Evolutionary conservation across 2,329 filamentous ascomycete genomes (phyloP), one percentile per base, ranked within the genome.

Genomic region (Cordyceps fumosorosea): DNA sequence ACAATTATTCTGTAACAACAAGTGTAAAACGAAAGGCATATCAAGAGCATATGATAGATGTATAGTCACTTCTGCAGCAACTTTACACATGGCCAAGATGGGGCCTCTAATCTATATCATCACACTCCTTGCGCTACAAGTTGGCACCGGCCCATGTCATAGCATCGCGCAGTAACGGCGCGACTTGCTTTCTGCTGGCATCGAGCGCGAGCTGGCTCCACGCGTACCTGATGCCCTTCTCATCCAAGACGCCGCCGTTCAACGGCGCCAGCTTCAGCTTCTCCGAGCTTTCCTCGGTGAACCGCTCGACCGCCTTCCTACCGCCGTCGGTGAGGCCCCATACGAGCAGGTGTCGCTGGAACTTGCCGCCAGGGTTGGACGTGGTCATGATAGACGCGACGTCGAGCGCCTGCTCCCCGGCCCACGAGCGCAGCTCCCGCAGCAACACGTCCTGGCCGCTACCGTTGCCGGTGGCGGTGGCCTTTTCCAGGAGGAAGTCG

Each of bases 361-460:
- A 90, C 18, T 76, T 69, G 0, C 81, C 84, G 0, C 74, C 75
- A 0, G 79, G 76, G 24, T 80, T 77, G 22, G 79, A 84, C n/a
- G 84, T 84, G 1, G 89, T 91, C 87, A 93, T 89, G 61, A 93
- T 76, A 11, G 79, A 80, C 10, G 82, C 83, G 11, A 93, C 69
- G 62, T 87, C 84, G n/a, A 93, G 72, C 0, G 74, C 66, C 62
- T 81, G 79, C 70, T 86, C 83, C n/a, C 73, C 68, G 0, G 81
- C 78, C 76, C 86, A 91, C 0, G 69, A 66, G 16, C 73, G 71
- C 1, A 90, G 66, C 11, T 77, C 79, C 0, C 72, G 64, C 0
- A 84, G 69, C 6, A 92, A 78, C 0, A 72, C 71, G 1, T 68
- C 69, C 1, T 20, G 7, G 26, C 58, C 50, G 50, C 26, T 47